Conservation (phyloP, 495 filamentous ascomycete species). For the Mytilinidion resinicola region DNA sequence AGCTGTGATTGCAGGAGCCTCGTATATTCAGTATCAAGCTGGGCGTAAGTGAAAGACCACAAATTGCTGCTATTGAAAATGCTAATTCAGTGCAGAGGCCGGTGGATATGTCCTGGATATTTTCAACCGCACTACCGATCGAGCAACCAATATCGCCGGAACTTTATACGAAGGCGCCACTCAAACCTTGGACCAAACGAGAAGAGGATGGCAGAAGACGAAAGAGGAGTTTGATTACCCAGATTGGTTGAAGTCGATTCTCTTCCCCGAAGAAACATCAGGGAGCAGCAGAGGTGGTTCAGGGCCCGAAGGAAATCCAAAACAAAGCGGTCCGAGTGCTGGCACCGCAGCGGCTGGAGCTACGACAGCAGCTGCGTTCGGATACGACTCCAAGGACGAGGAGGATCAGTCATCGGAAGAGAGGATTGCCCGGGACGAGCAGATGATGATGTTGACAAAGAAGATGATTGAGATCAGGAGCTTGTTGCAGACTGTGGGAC, state of each 20-base stretch:
- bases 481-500: slow-evolving; percentile 82
- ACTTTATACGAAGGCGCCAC: slow-evolving; percentile 62
- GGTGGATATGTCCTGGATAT: slow-evolving; percentile 81
- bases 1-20: slow-evolving; percentile 74
- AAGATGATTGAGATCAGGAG: slow-evolving; percentile 99
- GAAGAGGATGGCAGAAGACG: slow-evolving; percentile 73
- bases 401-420: slow-evolving; percentile 44
- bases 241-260: slow-evolving; percentile 76
- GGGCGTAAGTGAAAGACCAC: slow-evolving; percentile 55
- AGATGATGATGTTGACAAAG: slow-evolving; percentile 99
- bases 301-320: slow-evolving; percentile 50
- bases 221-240: slow-evolving; percentile 65
- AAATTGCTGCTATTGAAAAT: slow-evolving; percentile 3
- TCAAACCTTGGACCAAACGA: slow-evolving; percentile 70
- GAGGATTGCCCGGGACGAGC: slow-evolving; percentile 77
- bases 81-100: slow-evolving; percentile 56
- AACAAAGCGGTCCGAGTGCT: slow-evolving; percentile 50
- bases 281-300: slow-evolving; percentile 36
- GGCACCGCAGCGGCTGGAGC: slow-evolving; percentile 48
- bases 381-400: slow-evolving; percentile 40
- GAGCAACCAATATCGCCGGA: slow-evolving; percentile 58
- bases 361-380: slow-evolving; percentile 66
- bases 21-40: slow-evolving; percentile 95
- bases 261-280: slow-evolving; percentile 42
- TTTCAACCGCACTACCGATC: slow-evolving; percentile 63